These are phyloP conservation scores for Stephanocyclus meneghinianus DNA, from an alignment of 352 stramenopile genomes.

Conservation along the genomic window DNA sequence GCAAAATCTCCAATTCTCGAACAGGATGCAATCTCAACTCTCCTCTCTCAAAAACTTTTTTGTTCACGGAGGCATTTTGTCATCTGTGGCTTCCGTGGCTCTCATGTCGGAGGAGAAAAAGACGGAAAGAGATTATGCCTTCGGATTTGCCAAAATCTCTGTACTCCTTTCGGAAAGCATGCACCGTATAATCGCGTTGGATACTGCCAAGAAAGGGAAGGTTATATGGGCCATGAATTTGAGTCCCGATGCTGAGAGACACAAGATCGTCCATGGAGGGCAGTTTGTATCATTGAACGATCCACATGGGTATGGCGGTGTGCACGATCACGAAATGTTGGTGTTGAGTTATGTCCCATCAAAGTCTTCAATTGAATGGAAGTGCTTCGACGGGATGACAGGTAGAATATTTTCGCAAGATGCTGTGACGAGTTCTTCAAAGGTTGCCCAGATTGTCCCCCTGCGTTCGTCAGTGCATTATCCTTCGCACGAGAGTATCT, in stretches of 20 bases:
- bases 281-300: conserved; percentile 48
- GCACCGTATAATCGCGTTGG: conserved; percentile 66
- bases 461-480: conserved; percentile 47
- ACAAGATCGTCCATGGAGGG: conserved; percentile 75
- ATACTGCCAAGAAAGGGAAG: conserved; percentile 51
- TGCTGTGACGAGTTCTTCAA: conserved; percentile 27
- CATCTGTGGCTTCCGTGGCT: conserved; percentile 47
- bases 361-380: conserved; percentile 57
- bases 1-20: conserved; percentile 40
- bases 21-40: conserved; percentile 50
- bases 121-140: conserved; percentile 54
- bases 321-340: conserved; percentile 66
- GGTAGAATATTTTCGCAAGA: conserved; percentile 59
- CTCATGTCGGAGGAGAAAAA: conserved; percentile 57
- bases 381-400: conserved; percentile 71
- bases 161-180: conserved; percentile 59
- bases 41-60: conserved; percentile 37
- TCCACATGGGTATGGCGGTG: conserved; percentile 56
- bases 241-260: conserved; percentile 47
- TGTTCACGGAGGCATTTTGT: conserved; percentile 28
- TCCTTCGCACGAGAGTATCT: conserved; percentile 27
- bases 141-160: conserved; percentile 80
- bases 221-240: conserved; percentile 66
- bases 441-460: conserved; percentile 68
- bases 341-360: conserved; percentile 18